A percentile compares a stretch with the other conserved stretches of the same genome.
These are phyloP conservation scores for Pichia nanzhaoensis DNA, from an alignment of 805 yeast genomes.

Conservation along the genomic window DNA sequence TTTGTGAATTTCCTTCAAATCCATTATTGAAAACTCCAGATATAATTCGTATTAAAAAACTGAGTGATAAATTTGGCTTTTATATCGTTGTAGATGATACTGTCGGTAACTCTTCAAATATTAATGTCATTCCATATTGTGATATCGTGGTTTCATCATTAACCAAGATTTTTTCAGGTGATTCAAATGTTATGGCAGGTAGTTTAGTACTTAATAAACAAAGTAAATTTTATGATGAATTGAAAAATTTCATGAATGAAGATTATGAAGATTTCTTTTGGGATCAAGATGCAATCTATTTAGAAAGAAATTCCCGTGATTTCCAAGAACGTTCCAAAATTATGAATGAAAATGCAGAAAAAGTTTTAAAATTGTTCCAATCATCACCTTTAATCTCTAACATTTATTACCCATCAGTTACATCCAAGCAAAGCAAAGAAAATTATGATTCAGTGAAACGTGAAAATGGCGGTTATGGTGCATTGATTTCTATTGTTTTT, in stretches of 20 bases:
- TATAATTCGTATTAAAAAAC: slow-evolving; percentile 50
- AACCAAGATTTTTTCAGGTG: slow-evolving; percentile 91
- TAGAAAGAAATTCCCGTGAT: slow-evolving; percentile 92
- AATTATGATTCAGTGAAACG: slow-evolving; percentile 69
- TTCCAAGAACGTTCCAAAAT: slow-evolving; percentile 55
- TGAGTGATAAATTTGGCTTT: slow-evolving; percentile 67
- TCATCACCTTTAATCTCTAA: slow-evolving; percentile 48
- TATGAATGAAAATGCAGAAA: slow-evolving; percentile 51
- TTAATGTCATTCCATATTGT: slow-evolving; percentile 73
- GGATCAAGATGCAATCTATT: slow-evolving; percentile 89
- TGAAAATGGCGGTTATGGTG: slow-evolving; percentile 82
- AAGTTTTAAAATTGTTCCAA: slow-evolving; percentile 47
- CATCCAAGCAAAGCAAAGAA: slow-evolving; percentile 36
- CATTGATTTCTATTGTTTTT: slow-evolving; percentile 71
- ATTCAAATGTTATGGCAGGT: slow-evolving; percentile 94
- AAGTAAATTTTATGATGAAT: slow-evolving; percentile 40
- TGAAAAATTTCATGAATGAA: slow-evolving; percentile 45
- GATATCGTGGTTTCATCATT: slow-evolving; percentile 83
- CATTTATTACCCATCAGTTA: slow-evolving; percentile 65
- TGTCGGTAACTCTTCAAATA: slow-evolving; percentile 82
- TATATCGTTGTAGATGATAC: slow-evolving; percentile 90
- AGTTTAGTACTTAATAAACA: slow-evolving; percentile 71
- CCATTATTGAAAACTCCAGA: slow-evolving; percentile 88
- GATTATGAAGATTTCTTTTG: slow-evolving; percentile 72
- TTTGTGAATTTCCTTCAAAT: slow-evolving; percentile 92